Evolutionary conservation across 768 basidiomycete genomes (phyloP).

Genomic region (Tricholoma furcatifolium): DNA sequence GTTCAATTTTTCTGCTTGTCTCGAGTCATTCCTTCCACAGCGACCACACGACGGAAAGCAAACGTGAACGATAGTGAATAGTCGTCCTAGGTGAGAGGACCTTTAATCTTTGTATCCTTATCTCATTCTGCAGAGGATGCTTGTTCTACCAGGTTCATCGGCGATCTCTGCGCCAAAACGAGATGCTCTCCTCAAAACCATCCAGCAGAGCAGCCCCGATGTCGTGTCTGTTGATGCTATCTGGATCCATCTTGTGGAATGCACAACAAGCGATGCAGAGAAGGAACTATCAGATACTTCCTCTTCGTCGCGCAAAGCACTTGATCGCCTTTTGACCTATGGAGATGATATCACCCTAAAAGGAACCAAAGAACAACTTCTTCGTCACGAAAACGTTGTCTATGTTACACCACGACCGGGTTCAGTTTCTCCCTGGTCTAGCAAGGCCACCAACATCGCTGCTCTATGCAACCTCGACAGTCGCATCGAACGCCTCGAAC

Average conservation of each 20-base stretch:
- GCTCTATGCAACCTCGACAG: slow-evolving; percentile 76
- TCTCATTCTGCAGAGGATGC: slow-evolving; percentile 45
- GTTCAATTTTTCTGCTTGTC: slow-evolving; percentile 6
- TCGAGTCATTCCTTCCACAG: background rate
- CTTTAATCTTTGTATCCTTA: background rate
- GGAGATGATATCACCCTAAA: slow-evolving; percentile 70
- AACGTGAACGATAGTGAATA: background rate
- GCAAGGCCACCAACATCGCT: slow-evolving; percentile 97
- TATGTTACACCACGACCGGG: slow-evolving; percentile 85
- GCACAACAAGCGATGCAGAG: slow-evolving; percentile 43
- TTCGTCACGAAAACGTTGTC: slow-evolving; percentile 42
- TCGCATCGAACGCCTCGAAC: slow-evolving; percentile 79
- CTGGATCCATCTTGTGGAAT: slow-evolving; percentile 84
- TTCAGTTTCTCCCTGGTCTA: slow-evolving; percentile 98
- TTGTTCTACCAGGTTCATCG: slow-evolving; percentile 77
- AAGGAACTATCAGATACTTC: slow-evolving; percentile 40
- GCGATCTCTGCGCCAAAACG: slow-evolving; percentile 72
- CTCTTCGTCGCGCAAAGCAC: slow-evolving; percentile 48
- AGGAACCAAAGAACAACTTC: slow-evolving; percentile 36
- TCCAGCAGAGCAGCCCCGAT: slow-evolving; percentile 51
- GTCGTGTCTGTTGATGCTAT: slow-evolving; percentile 76
- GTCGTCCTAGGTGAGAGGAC: background rate
- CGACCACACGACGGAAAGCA: background rate
- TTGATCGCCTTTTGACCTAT: slow-evolving; percentile 78
- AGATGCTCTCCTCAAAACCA: slow-evolving; percentile 56